These are phyloP conservation scores for Fraxinus sp. DNA, from an alignment of 305 asterid species.

Conservation along the genomic window DNA sequence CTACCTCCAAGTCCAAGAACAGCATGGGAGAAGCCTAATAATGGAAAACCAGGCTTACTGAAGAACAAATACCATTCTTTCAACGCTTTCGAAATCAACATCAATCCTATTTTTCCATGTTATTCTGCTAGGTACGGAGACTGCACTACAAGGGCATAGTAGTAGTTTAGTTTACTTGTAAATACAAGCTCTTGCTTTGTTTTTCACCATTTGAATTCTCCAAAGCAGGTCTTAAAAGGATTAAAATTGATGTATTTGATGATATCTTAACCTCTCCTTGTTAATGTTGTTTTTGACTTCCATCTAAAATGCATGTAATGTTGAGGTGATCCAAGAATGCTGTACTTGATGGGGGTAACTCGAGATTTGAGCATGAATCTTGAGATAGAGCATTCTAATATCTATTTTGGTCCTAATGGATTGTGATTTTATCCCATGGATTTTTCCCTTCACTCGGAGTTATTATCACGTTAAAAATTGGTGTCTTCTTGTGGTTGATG, in stretches of 20 bases:
- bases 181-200: not conserved
- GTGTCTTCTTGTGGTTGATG: not conserved
- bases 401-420: not conserved
- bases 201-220: not conserved
- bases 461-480: not conserved
- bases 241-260: not conserved
- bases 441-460: not conserved
- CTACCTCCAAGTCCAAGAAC: not conserved
- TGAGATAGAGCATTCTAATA: not conserved
- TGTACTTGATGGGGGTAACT: not conserved
- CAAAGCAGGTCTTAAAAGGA: not conserved
- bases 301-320: not conserved
- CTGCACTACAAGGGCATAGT: not conserved
- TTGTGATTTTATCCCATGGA: not conserved
- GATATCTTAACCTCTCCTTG: not conserved
- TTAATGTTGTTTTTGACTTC: not conserved
- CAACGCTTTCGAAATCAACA: not conserved
- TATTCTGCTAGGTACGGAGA: not conserved
- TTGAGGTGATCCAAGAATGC: not conserved
- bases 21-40: not conserved
- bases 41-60: not conserved
- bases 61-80: not conserved
- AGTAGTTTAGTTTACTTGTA: not conserved
- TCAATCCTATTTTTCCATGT: not conserved
- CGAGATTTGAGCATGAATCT: not conserved